phyloP scores from a whole-genome alignment of 176 grass and related monocot genomes.

The Rhynchospora pubera region DNA sequence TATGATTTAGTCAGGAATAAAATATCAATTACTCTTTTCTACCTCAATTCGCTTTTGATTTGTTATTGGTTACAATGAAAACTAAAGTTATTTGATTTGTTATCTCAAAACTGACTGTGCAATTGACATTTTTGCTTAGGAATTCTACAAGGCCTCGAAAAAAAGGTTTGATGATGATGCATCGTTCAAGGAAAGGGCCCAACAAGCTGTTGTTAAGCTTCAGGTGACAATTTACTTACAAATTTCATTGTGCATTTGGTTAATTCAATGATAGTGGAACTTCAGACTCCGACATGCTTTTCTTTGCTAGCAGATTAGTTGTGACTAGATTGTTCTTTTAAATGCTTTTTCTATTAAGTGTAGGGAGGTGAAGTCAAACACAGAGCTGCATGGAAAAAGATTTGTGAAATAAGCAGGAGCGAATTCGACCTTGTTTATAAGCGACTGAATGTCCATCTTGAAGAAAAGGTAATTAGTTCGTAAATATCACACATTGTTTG shows the following conservation, averaged over 20 bases:
- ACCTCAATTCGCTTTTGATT: no score
- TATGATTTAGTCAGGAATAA: no score
- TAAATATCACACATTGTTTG: background rate
- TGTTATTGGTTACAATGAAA: background rate
- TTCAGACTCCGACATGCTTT: background rate
- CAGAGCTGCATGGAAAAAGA: constrained; percentile 82
- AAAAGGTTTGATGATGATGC: constrained; percentile 71
- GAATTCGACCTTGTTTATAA: constrained; percentile 88
- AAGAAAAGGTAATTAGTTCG: constrained; percentile 72
- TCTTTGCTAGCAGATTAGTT: background rate
- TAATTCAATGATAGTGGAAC: background rate
- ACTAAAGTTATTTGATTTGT: background rate
- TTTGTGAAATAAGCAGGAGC: constrained; percentile 83
- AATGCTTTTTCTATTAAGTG: constrained; percentile 27
- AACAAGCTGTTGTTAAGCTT: constrained; percentile 75
- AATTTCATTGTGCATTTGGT: background rate
- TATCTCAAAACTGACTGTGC: constrained; percentile 5
- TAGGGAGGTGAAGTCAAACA: constrained; percentile 81
- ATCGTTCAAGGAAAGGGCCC: constrained; percentile 75
- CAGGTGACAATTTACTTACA: constrained; percentile 40
- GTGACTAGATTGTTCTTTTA: constrained; percentile 11
- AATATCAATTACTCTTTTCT: no score
- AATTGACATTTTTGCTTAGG: constrained; percentile 35
- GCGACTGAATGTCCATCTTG: constrained; percentile 56
- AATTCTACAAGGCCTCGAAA: constrained; percentile 95